Percentiles rank a stretch among this genome's conserved stretches.
Evolutionary conservation across 306 rosid species (phyloP).

Genomic region (Boehmeria nivea): DNA sequence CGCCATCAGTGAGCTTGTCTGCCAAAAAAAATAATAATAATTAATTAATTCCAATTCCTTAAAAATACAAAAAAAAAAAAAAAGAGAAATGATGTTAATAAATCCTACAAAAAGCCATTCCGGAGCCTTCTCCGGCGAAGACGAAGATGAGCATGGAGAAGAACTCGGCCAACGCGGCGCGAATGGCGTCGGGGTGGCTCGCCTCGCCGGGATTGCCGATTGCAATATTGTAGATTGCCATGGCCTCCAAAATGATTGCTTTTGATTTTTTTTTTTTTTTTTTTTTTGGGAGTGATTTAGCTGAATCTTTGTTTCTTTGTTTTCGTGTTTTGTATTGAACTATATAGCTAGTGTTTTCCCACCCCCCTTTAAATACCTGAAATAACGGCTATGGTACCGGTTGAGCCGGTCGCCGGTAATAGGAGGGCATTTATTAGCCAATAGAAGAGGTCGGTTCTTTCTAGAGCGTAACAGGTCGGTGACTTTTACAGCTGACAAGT

Average conservation of each 20-base stretch:
- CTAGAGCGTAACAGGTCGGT: constrained; percentile 18
- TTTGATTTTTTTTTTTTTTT: too few species aligned
- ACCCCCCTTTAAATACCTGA: constrained; percentile 23
- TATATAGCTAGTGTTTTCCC: background rate
- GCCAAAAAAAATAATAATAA: constrained; percentile 12
- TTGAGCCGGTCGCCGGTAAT: constrained; percentile 22
- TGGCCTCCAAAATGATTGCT: too few species aligned
- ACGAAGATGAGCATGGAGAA: constrained; percentile 75
- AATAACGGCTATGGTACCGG: constrained; percentile 41
- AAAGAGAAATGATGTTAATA: constrained; percentile 3
- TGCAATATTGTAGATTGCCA: constrained; percentile 56
- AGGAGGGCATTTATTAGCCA: background rate
- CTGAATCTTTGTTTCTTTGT: background rate
- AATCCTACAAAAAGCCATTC: constrained; percentile 62
- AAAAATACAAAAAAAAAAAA: background rate
- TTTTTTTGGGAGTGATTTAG: background rate
- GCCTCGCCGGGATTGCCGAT: constrained; percentile 70
- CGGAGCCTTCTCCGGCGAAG: constrained; percentile 85
- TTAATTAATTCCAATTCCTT: background rate
- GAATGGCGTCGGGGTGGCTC: constrained; percentile 63
- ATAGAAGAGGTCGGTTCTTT: background rate
- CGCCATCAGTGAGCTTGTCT: constrained; percentile 57
- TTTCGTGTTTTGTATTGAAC: background rate
- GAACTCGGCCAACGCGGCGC: constrained; percentile 68
- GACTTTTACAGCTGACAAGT: constrained; percentile 9